Base-by-base conservation (phyloP, 2,329 filamentous ascomycete species). In the Chrysosporium keratinophilum region DNA sequence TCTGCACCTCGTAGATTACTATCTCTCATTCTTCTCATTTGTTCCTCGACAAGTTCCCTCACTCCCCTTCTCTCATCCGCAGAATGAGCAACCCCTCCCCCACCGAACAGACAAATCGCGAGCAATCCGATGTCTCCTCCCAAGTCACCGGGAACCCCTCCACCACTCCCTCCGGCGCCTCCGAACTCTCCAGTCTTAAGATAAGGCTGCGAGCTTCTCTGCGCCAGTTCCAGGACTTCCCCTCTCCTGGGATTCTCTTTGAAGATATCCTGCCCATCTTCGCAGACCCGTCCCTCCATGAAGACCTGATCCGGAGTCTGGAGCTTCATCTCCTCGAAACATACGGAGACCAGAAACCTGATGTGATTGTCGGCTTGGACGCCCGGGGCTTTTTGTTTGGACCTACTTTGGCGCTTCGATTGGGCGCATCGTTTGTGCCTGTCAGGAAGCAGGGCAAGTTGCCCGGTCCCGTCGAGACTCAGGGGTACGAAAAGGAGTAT, bases 201-300 rank as follows among this genome's bases (percentile, higher is more conserved):
- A 73, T 79, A 74, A 85, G 69, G 73, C 78, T 90, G 77, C 78
- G 83, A 67, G 72, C 74, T 62, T 81, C 85, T 56, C 81, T 97
- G 63, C 87, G 87, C 71, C 84, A 89, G 70, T 95, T 88, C 75
- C 82, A 83, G 65, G 88, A 97, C 77, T 97, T 96, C 75, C 91
- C 91, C 56, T 84, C 85, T 61, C 83, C 86, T 44, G 91, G 93
- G 70, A 91, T 98, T 67, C 79, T 95, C 65, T 98, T 98, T 73
- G 88, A 96, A 76, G 93, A 98, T 69, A 97, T 98, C 73, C 84
- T 98, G 71, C 93, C 93, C 57, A 84, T 97, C 67, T 97, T 98
- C 77, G 83, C 87, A 69, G 79, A 88, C 66, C 82, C 84, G 53
- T 67, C 70, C 50, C 77, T 87, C 57, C 91, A 96, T 74, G 77